Percentiles rank a stretch among this genome's conserved stretches.
Evolutionary conservation across 495 filamentous ascomycete genomes (phyloP).

Genomic region (Darksidea phi): DNA sequence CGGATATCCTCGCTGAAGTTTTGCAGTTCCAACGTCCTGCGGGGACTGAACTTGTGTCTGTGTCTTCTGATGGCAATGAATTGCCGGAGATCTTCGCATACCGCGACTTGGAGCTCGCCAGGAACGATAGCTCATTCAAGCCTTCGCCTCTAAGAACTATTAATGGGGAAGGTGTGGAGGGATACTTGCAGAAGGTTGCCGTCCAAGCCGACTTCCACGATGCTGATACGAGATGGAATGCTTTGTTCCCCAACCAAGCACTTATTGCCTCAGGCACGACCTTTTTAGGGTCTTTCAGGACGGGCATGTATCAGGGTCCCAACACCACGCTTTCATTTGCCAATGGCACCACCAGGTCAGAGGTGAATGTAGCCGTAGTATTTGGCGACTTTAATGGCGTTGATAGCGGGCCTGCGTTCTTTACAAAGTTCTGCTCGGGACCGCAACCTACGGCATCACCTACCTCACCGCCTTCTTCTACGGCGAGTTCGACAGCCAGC

Average conservation of each 20-base stretch:
- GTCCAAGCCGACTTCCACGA: conserved; percentile 44
- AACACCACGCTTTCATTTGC: conserved; percentile 23
- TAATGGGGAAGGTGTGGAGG: conserved; percentile 44
- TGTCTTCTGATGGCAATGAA: conserved; percentile 27
- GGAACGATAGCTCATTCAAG: conserved; percentile 25
- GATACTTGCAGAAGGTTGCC: conserved; percentile 40
- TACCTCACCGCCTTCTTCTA: not conserved
- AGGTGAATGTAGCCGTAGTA: conserved; percentile 18
- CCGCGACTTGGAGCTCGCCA: conserved; percentile 10
- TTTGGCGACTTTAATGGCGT: conserved; percentile 25
- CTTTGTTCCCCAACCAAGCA: conserved; percentile 45
- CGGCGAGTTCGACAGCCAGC: conserved; percentile 1
- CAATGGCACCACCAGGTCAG: conserved; percentile 13
- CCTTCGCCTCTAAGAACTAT: conserved; percentile 36
- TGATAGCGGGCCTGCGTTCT: conserved; percentile 27
- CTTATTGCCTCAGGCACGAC: conserved; percentile 17
- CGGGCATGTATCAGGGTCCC: conserved; percentile 16
- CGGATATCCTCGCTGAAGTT: conserved; percentile 25
- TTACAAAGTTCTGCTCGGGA: conserved; percentile 29
- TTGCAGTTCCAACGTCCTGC: conserved; percentile 21
- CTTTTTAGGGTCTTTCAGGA: conserved; percentile 24
- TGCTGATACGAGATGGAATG: conserved; percentile 50
- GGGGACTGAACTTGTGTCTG: conserved; percentile 25
- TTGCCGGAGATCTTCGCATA: conserved; percentile 30
- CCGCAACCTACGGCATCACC: conserved; percentile 12